These are phyloP conservation scores for Aspergillus bridgeri DNA, from an alignment of 495 filamentous ascomycete species.

Conservation along the genomic window DNA sequence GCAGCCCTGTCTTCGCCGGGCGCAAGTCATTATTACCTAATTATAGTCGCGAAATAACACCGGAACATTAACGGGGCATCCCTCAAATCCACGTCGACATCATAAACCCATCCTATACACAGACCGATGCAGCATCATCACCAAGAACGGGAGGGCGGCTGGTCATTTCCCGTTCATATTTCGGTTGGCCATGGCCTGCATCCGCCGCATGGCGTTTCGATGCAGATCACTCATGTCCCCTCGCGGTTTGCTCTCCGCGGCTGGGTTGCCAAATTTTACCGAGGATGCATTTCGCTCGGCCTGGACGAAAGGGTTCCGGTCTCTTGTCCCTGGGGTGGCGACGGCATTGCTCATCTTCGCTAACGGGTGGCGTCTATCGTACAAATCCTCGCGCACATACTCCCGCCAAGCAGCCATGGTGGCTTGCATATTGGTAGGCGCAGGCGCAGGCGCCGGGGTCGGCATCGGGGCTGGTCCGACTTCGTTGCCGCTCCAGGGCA, in stretches of 20 bases:
- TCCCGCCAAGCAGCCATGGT: conserved; percentile 74
- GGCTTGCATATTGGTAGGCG: conserved; percentile 44
- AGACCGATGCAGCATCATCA: background rate
- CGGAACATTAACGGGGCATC: background rate
- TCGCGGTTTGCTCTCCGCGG: conserved; percentile 73
- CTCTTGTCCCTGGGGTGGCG: background rate
- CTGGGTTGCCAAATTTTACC: conserved; percentile 44
- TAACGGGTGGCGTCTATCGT: conserved; percentile 37
- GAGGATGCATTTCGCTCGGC: conserved; percentile 30
- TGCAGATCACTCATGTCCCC: conserved; percentile 75
- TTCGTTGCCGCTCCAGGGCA: too few relatives aligned
- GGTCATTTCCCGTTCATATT: conserved; percentile 18
- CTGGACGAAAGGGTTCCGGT: conserved; percentile 27
- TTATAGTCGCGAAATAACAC: background rate
- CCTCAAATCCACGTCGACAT: background rate
- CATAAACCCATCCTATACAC: background rate
- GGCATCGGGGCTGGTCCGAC: conserved; percentile 26
- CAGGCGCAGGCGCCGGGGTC: background rate
- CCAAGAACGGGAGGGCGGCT: conserved; percentile 13
- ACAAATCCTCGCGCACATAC: conserved; percentile 62
- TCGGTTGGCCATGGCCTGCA: conserved; percentile 72
- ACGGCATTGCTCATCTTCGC: conserved; percentile 17
- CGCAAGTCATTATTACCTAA: background rate
- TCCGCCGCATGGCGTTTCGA: conserved; percentile 72
- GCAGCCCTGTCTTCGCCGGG: background rate